These are phyloP conservation scores for Paramarasmius palmivorus DNA, from an alignment of 1,284 basidiomycete genomes.

Conservation along the genomic window DNA sequence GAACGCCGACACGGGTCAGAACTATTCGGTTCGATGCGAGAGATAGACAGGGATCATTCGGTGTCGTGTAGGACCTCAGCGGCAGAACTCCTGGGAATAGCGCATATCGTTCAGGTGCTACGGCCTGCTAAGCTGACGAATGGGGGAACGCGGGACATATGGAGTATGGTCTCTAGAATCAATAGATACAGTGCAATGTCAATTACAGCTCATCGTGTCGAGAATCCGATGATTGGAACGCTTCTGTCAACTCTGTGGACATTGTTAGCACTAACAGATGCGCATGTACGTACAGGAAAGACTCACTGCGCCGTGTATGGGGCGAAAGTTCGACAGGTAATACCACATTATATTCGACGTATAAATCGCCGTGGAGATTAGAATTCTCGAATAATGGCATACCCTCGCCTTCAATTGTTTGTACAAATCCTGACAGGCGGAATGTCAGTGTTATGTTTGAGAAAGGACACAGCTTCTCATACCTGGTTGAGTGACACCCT, in stretches of 20 bases:
- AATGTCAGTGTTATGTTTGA: constrained; percentile 5
- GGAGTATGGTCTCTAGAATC: constrained; percentile 1
- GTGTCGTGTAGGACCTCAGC: neutral
- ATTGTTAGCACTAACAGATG: constrained; percentile 3
- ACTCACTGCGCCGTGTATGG: constrained; percentile 70
- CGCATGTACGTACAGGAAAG: constrained; percentile 2
- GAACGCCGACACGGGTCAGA: too few relatives aligned
- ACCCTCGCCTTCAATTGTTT: constrained; percentile 84
- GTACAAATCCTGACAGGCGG: constrained; percentile 69
- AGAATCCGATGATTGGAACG: constrained; percentile 45
- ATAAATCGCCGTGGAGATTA: constrained; percentile 77
- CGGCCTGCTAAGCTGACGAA: neutral
- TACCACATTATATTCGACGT: constrained; percentile 89
- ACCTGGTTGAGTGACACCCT: constrained; percentile 90
- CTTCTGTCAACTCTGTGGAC: constrained; percentile 52
- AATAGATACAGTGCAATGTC: constrained; percentile 2
- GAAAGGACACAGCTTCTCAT: constrained; percentile 15
- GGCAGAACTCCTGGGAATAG: neutral
- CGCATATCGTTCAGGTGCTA: neutral
- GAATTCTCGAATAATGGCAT: constrained; percentile 74
- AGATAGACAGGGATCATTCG: neutral
- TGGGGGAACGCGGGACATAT: neutral
- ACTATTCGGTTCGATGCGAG: too few relatives aligned
- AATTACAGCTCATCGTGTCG: constrained; percentile 56
- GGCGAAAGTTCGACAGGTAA: constrained; percentile 72